Conservation (phyloP, 2,329 filamentous ascomycete species). For the Fusarium buxicola region DNA sequence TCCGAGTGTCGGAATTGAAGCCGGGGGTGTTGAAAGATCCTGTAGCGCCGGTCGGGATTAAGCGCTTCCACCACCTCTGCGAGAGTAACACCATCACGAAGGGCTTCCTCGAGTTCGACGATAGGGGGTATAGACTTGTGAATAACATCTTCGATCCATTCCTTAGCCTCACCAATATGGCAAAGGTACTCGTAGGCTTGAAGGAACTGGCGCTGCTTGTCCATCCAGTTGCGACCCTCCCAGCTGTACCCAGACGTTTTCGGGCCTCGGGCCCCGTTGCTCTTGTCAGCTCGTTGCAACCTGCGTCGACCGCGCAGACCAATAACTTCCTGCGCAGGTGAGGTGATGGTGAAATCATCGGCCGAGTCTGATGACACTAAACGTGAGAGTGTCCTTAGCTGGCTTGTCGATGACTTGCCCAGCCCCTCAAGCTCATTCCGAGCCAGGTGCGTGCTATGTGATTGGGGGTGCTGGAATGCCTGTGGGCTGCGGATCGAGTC, state of each 20-base stretch:
- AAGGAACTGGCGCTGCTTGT: slow-evolving; percentile 95
- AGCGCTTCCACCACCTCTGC: slow-evolving; percentile 94
- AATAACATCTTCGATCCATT: slow-evolving; percentile 96
- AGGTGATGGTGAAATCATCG: slow-evolving; percentile 84
- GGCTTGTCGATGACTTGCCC: slow-evolving; percentile 88
- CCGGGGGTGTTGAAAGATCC: slow-evolving; percentile 87
- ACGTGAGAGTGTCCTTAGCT: slow-evolving; percentile 87
- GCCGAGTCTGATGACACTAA: slow-evolving; percentile 80
- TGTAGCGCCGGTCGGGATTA: slow-evolving; percentile 78
- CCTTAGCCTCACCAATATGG: slow-evolving; percentile 98
- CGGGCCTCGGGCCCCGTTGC: slow-evolving; percentile 59
- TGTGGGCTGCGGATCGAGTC: slow-evolving; percentile 61
- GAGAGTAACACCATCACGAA: slow-evolving; percentile 92
- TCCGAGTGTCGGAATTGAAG: slow-evolving; percentile 96
- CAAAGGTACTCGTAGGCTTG: slow-evolving; percentile 99
- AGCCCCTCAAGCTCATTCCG: slow-evolving; percentile 83
- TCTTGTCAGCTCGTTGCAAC: slow-evolving; percentile 77
- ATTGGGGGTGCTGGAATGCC: slow-evolving; percentile 49
- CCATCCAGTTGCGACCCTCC: slow-evolving; percentile 96
- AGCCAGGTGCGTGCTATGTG: slow-evolving; percentile 60
- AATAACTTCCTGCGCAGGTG: slow-evolving; percentile 84
- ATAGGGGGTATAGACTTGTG: slow-evolving; percentile 89
- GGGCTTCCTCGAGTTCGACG: slow-evolving; percentile 90
- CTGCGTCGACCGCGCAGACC: slow-evolving; percentile 86
- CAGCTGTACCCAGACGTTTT: slow-evolving; percentile 72